Percentiles rank a stretch among this genome's conserved stretches.
Evolutionary conservation across 345 rosid genomes (phyloP).

Genomic region (Gossypium bickii): DNA sequence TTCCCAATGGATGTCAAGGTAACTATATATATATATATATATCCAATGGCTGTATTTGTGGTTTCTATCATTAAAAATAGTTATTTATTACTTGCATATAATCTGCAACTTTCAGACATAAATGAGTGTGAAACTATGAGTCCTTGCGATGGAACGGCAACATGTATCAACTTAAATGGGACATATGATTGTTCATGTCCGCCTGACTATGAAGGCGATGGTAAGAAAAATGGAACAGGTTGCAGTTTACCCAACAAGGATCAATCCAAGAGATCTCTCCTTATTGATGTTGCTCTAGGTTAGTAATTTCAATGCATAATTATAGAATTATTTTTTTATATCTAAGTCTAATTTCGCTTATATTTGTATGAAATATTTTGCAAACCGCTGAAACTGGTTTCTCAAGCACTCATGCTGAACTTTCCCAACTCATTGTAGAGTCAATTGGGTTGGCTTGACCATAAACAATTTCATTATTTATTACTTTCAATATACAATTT

Average conservation of each 20-base stretch:
- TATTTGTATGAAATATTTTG: background rate
- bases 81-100: background rate
- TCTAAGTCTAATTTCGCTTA: too few species aligned
- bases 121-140: slow-evolving; percentile 5
- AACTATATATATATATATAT: background rate
- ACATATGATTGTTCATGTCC: slow-evolving; percentile 1
- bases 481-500: too few species aligned
- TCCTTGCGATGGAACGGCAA: background rate
- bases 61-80: background rate
- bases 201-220: background rate
- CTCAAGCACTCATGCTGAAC: too few species aligned
- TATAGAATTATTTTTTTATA: background rate
- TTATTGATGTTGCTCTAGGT: background rate
- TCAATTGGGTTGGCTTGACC: too few species aligned
- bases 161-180: slow-evolving; percentile 8
- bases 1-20: slow-evolving; percentile 15
- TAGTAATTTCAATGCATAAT: background rate
- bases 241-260: background rate
- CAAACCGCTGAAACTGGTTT: background rate
- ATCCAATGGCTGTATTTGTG: background rate
- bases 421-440: too few species aligned
- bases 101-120: background rate
- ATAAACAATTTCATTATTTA: too few species aligned
- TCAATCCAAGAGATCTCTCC: background rate
- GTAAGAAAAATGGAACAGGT: background rate